Conservation (phyloP, 2,329 filamentous ascomycete genomes). For the Graphium sp. region DNA sequence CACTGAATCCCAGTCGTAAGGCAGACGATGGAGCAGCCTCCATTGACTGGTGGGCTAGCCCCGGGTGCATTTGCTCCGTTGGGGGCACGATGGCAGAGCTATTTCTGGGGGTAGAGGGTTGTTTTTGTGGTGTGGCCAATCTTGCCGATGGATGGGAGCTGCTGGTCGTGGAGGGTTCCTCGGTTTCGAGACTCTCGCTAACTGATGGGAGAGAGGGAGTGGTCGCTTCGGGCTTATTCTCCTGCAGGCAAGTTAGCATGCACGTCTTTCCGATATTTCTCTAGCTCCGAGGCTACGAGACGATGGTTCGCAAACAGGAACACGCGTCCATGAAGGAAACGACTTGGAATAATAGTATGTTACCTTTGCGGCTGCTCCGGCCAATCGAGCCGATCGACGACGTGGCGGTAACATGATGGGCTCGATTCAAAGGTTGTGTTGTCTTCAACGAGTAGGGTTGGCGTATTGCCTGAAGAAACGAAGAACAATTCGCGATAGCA, state of each 20-base stretch:
- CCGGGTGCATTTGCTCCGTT: slow-evolving; percentile 79
- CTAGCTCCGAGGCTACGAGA: neutral
- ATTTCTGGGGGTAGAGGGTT: slow-evolving; percentile 40
- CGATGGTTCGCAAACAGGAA: neutral
- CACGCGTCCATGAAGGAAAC: neutral
- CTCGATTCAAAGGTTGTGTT: too few relatives aligned
- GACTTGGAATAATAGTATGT: slow-evolving; percentile 5
- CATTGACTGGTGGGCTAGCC: slow-evolving; percentile 60
- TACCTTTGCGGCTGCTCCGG: slow-evolving; percentile 18
- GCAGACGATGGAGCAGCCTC: slow-evolving; percentile 67
- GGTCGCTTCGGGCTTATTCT: slow-evolving; percentile 5
- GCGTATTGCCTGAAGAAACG: too few relatives aligned
- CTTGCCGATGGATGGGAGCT: slow-evolving; percentile 25
- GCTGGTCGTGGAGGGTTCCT: slow-evolving; percentile 7
- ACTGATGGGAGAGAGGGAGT: slow-evolving; percentile 5
- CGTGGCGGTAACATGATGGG: slow-evolving; percentile 22
- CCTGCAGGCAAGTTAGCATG: too few relatives aligned
- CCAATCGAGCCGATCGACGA: slow-evolving; percentile 26
- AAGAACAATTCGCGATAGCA: too few relatives aligned
- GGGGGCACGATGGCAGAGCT: slow-evolving; percentile 52
- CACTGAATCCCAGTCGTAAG: slow-evolving; percentile 65
- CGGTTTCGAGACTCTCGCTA: slow-evolving; percentile 11
- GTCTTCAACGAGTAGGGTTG: too few relatives aligned
- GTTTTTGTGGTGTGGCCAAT: slow-evolving; percentile 17
- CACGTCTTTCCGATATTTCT: too few relatives aligned